These are phyloP conservation scores for Paraglomus occultum DNA, from an alignment of 192 early-diverging fungal genomes.

Conservation along the genomic window DNA sequence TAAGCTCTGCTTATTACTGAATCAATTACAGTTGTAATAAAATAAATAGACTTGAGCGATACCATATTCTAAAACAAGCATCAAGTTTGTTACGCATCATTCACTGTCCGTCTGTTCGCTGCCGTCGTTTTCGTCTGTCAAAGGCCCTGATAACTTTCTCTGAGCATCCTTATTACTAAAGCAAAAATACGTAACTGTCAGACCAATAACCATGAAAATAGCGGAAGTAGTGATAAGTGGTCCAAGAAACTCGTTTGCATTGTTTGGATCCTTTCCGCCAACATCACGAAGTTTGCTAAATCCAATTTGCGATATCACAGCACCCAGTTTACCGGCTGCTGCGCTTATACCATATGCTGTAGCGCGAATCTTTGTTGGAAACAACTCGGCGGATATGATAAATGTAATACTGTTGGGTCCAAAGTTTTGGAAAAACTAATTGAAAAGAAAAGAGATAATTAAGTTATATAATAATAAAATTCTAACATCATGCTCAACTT, in stretches of 20 bases:
- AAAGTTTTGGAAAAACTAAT: slow-evolving; percentile 87
- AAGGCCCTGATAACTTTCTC: too few relatives aligned
- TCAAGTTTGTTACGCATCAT: too few relatives aligned
- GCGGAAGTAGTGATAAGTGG: slow-evolving; percentile 69
- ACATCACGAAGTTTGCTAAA: slow-evolving; percentile 68
- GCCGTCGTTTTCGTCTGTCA: too few relatives aligned
- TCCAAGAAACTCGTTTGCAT: slow-evolving; percentile 52
- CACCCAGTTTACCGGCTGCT: slow-evolving; percentile 73
- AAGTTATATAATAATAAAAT: not conserved
- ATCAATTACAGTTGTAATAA: too few relatives aligned
- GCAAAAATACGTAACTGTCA: slow-evolving; percentile 55
- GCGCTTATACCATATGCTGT: slow-evolving; percentile 78
- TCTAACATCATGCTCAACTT: not conserved
- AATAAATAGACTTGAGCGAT: too few relatives aligned
- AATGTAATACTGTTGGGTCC: slow-evolving; percentile 94
- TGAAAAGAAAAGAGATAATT: slow-evolving; percentile 64
- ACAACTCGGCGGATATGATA: slow-evolving; percentile 76
- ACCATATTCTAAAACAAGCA: too few relatives aligned
- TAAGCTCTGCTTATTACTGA: too few relatives aligned
- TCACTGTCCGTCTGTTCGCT: too few relatives aligned
- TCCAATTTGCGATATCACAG: slow-evolving; percentile 69
- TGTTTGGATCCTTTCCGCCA: slow-evolving; percentile 41
- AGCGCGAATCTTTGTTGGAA: slow-evolving; percentile 74
- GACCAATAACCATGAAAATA: slow-evolving; percentile 70
- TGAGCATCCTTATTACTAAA: slow-evolving; percentile 71